Percentiles rank a stretch among this genome's conserved stretches.
These are phyloP conservation scores for Drosera spatulata DNA, from an alignment of 179 eudicot species.

Conservation along the genomic window DNA sequence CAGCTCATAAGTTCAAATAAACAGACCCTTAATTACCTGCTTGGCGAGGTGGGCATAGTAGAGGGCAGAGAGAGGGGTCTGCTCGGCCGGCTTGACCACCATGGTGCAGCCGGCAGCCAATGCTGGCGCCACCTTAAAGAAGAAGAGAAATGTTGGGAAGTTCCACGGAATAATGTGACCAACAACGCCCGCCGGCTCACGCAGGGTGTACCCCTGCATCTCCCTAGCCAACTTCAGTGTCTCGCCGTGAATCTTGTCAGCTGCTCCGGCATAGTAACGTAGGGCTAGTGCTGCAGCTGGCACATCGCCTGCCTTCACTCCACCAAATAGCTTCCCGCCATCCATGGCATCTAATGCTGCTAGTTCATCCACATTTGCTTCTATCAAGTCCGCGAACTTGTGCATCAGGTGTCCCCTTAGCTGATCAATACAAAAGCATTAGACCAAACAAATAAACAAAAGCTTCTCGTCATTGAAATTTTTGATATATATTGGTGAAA, in stretches of 20 bases:
- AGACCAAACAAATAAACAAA: background rate
- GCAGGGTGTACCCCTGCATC: constrained; percentile 58
- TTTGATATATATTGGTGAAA: background rate
- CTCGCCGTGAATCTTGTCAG: constrained; percentile 77
- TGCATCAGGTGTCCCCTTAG: constrained; percentile 51
- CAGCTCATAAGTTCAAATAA: no score
- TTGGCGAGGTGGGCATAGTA: constrained; percentile 63
- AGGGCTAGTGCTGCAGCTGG: constrained; percentile 25
- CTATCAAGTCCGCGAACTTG: constrained; percentile 60
- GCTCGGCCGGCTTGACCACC: constrained; percentile 74
- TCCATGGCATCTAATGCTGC: constrained; percentile 71
- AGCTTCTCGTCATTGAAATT: background rate
- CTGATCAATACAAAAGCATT: constrained; percentile 12
- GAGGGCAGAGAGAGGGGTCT: constrained; percentile 17
- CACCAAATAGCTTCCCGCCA: constrained; percentile 40
- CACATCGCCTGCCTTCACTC: constrained; percentile 34
- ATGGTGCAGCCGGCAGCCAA: constrained; percentile 80
- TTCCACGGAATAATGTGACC: constrained; percentile 83
- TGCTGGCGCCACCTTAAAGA: constrained; percentile 55
- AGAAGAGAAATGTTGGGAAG: constrained; percentile 49
- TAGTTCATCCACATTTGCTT: constrained; percentile 46
- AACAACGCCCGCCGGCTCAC: constrained; percentile 65
- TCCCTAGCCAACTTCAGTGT: constrained; percentile 63
- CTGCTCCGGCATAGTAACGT: constrained; percentile 83
- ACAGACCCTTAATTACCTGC: constrained; percentile 18